Percentiles rank a stretch among this genome's conserved stretches.
Conservation (phyloP, 495 filamentous ascomycete genomes). For the Daldinia childiae region DNA sequence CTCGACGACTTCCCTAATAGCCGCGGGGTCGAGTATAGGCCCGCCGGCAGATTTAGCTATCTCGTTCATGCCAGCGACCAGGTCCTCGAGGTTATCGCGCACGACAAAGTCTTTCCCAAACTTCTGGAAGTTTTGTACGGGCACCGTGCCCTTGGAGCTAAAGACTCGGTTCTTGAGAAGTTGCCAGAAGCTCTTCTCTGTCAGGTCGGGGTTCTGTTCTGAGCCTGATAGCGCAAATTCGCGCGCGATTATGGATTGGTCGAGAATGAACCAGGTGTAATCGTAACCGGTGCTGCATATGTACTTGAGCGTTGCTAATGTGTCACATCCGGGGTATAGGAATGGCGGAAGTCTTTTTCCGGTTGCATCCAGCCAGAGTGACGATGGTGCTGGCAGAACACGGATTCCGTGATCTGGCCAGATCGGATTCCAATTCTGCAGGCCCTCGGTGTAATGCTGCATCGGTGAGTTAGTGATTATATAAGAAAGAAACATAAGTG, state of each 20-base stretch:
- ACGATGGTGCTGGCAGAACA: constrained; percentile 59
- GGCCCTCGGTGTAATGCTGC: constrained; percentile 62
- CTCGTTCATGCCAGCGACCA: constrained; percentile 61
- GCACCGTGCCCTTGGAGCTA: constrained; percentile 55
- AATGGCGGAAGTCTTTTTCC: constrained; percentile 60
- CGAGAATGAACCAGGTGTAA: constrained; percentile 65
- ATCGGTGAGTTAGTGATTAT: not conserved
- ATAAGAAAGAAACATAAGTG: not conserved
- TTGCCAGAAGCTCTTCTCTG: constrained; percentile 59
- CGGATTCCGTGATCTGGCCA: constrained; percentile 64
- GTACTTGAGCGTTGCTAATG: constrained; percentile 60
- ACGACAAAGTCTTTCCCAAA: constrained; percentile 62
- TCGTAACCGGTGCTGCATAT: constrained; percentile 64
- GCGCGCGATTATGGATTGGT: constrained; percentile 59
- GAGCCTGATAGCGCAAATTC: constrained; percentile 65
- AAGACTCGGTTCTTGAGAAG: constrained; percentile 56
- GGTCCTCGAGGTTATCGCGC: constrained; percentile 55
- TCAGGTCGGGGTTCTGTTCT: constrained; percentile 65
- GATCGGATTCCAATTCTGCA: constrained; percentile 63
- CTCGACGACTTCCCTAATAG: constrained; percentile 54
- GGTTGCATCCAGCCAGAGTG: constrained; percentile 63
- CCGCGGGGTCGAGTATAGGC: constrained; percentile 49
- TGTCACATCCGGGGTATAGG: constrained; percentile 61
- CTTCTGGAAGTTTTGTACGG: constrained; percentile 61
- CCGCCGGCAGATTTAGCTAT: constrained; percentile 48